A percentile compares a stretch with the other conserved stretches of the same genome.
These are phyloP conservation scores for Trichophyton verrucosum DNA, from an alignment of 2,329 filamentous ascomycete genomes.

Conservation along the genomic window DNA sequence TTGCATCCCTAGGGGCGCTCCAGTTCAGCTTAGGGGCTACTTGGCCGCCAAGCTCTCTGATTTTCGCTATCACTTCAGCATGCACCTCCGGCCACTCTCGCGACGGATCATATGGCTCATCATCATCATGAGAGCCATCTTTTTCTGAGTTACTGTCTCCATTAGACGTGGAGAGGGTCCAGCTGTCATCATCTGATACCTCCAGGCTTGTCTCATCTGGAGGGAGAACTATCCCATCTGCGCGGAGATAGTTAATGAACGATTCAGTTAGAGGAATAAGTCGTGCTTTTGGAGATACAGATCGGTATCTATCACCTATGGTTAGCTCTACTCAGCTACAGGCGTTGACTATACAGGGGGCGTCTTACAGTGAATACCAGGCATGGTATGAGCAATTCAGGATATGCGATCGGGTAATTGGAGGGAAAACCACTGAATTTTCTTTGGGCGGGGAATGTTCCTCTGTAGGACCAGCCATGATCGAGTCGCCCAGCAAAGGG, in stretches of 20 bases:
- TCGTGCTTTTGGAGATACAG: slow-evolving; percentile 70
- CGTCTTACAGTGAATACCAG: slow-evolving; percentile 64
- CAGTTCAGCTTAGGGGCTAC: slow-evolving; percentile 94
- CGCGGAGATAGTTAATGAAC: slow-evolving; percentile 76
- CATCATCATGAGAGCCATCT: slow-evolving; percentile 47
- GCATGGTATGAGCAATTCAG: slow-evolving; percentile 86
- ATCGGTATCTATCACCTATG: slow-evolving; percentile 51
- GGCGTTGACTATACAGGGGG: neutral
- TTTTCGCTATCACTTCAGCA: slow-evolving; percentile 60
- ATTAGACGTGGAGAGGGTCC: slow-evolving; percentile 47
- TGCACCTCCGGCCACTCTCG: slow-evolving; percentile 58
- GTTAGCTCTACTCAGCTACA: neutral
- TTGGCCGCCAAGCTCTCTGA: slow-evolving; percentile 67
- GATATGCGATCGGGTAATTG: slow-evolving; percentile 74
- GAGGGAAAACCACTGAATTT: slow-evolving; percentile 51
- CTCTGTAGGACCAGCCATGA: neutral
- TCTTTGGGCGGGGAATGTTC: neutral
- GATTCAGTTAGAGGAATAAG: slow-evolving; percentile 62
- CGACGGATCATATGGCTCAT: slow-evolving; percentile 46
- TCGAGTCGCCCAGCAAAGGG: neutral
- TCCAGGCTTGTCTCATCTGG: slow-evolving; percentile 28
- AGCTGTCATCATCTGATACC: slow-evolving; percentile 37
- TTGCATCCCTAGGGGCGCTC: slow-evolving; percentile 92
- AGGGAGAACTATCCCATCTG: slow-evolving; percentile 80
- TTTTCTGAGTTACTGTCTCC: slow-evolving; percentile 35